Evolutionary conservation across 1,284 basidiomycete genomes (phyloP), one percentile per base, ranked within the genome.

Genomic region (Cryptococcus hybrid): DNA sequence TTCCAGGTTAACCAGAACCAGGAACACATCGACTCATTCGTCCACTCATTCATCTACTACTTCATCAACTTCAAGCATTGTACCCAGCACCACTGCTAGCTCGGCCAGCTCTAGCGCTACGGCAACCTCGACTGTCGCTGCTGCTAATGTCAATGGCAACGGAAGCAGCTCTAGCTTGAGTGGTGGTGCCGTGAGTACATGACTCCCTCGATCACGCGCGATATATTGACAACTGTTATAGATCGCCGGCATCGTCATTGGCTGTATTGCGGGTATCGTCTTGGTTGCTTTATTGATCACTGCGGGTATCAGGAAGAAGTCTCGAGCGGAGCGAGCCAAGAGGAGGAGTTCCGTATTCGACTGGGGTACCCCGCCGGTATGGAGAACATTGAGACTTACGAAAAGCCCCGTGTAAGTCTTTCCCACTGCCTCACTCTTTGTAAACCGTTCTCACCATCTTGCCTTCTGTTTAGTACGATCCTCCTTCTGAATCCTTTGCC

Each of bases 191-290:
- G 70, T 72, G 52, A 65, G 70, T 24, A 24, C 24, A 24, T 24
- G 24, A 24, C 24, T 24, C 24, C 24, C 24, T 24, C 24, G 24
- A 12, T 54, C 5, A 40, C n/a, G 49, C 13, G 37, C 47, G 7
- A 24, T 24, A 45, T 47, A 37, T 49, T 52, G 12, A 48, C n/a
- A n/a, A 8, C n/a, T 18, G 13, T 30, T 39, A 75, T 24, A 24
- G 73, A 65, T 76, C 48, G 68, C 69, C 37, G 75, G 75, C 50
- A 74, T 76, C 57, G 69, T 75, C 51, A 63, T 70, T 48, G 75
- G 70, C 35, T 71, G 59, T 46, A 24, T 75, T 2, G 69, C 64
- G n/a, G 60, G 67, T 7, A 13, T 73, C 15, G 55, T 58, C 18
- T 45, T 68, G 12, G 56, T 70, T 30, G 73, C 57, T 1, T 40